Conservation (phyloP, 208 protist species). For the Zelonia costaricensis region DNA sequence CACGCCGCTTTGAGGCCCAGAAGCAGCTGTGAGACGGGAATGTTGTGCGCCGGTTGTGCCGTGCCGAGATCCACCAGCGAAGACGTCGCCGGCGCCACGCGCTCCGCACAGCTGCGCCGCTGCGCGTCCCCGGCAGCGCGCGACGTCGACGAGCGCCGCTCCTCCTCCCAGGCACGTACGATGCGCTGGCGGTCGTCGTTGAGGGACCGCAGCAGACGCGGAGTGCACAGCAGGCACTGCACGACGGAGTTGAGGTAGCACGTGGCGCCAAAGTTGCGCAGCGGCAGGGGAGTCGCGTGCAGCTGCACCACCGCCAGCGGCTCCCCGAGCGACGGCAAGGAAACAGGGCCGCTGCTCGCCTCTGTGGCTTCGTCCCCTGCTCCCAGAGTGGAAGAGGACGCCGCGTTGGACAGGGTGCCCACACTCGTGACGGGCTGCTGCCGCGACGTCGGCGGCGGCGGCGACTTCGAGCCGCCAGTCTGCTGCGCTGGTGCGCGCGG, state of each 20-base stretch:
- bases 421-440: not conserved
- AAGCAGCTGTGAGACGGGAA: slow-evolving; percentile 35
- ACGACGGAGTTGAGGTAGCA: slow-evolving; percentile 97
- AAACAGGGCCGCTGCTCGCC: too few relatives aligned
- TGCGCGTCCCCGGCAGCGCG: slow-evolving; percentile 1
- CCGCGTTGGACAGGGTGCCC: not conserved
- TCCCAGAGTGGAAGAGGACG: not conserved
- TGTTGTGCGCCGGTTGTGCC: not conserved
- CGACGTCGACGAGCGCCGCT: not conserved
- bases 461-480: too few relatives aligned
- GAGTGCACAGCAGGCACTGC: slow-evolving; percentile 90
- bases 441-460: too few relatives aligned
- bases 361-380: too few relatives aligned
- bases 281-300: slow-evolving; percentile 33
- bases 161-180: slow-evolving; percentile 14
- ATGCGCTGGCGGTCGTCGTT: slow-evolving; percentile 28
- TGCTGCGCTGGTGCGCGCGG: too few relatives aligned
- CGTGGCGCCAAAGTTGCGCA: slow-evolving; percentile 94
- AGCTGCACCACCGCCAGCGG: slow-evolving; percentile 5
- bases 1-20: slow-evolving; percentile 59
- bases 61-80: slow-evolving; percentile 53
- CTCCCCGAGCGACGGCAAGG: not conserved
- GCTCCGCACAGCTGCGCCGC: slow-evolving; percentile 15
- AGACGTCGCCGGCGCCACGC: slow-evolving; percentile 31
- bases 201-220: slow-evolving; percentile 42